Evolutionary conservation across 805 yeast genomes (phyloP).

Genomic region (Saccharomycopsis fermentans): DNA sequence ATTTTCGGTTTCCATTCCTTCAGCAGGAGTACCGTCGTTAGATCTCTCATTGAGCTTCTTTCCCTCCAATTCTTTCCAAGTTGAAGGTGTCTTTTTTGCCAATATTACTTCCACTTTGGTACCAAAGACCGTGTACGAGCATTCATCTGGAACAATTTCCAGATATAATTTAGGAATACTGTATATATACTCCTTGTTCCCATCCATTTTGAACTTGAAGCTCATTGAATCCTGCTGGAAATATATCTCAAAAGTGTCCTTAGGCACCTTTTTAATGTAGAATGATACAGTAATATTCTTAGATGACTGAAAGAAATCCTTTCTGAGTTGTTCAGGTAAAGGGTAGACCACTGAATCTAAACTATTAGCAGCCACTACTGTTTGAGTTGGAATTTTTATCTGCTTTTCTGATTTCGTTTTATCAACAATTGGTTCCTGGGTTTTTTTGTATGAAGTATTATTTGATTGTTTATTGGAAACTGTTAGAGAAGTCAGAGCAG

Average conservation of each 20-base stretch:
- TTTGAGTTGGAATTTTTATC: background rate
- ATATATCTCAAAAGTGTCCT: constrained; percentile 35
- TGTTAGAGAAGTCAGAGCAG: background rate
- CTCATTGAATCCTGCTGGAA: constrained; percentile 29
- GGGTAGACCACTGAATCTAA: constrained; percentile 7
- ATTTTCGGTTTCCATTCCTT: constrained; percentile 22
- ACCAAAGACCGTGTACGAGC: constrained; percentile 43
- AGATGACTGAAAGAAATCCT: constrained; percentile 69
- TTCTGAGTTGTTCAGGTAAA: constrained; percentile 28
- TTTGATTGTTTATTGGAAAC: background rate
- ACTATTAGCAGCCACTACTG: background rate
- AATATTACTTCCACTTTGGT: constrained; percentile 71
- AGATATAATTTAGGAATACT: constrained; percentile 43
- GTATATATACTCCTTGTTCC: constrained; percentile 48
- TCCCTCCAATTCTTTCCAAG: constrained; percentile 46
- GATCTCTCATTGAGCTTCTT: background rate
- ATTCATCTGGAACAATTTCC: constrained; percentile 36
- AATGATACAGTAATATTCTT: constrained; percentile 52
- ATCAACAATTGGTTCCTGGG: background rate
- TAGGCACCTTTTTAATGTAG: constrained; percentile 57
- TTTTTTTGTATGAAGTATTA: background rate
- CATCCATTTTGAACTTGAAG: constrained; percentile 38
- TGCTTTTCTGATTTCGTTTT: background rate
- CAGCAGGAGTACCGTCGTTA: constrained; percentile 5
- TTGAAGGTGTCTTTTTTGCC: constrained; percentile 32